phyloP scores from a whole-genome alignment of 306 rosid genomes.

The Pterocarpus santalinus region DNA sequence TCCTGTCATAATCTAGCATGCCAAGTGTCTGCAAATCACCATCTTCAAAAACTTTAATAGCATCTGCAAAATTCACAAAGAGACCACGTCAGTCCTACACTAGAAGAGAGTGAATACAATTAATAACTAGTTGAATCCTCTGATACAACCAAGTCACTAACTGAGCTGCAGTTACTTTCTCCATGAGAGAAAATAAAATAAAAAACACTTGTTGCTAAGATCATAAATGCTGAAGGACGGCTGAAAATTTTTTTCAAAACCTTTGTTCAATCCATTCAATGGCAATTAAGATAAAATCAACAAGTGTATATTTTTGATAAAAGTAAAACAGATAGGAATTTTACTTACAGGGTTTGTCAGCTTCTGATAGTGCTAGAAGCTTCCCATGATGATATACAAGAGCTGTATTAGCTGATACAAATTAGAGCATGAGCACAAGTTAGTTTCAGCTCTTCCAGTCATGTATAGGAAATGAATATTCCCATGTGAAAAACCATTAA shows the following conservation, averaged over 20 bases:
- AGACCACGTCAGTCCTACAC: constrained; percentile 42
- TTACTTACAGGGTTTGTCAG: constrained; percentile 91
- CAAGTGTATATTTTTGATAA: neutral
- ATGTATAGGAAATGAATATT: constrained; percentile 4
- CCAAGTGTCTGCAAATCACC: constrained; percentile 97
- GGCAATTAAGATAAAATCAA: constrained; percentile 36
- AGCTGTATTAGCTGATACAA: constrained; percentile 83
- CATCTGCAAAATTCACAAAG: constrained; percentile 65
- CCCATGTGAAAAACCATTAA: neutral
- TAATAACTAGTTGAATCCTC: neutral
- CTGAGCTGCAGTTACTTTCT: constrained; percentile 15
- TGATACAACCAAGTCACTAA: neutral
- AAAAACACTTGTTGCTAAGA: neutral
- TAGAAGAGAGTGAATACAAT: constrained; percentile 39
- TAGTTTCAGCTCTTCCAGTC: constrained; percentile 44
- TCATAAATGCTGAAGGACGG: constrained; percentile 17
- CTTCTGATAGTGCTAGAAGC: constrained; percentile 93
- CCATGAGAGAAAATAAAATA: constrained; percentile 31
- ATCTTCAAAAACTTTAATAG: constrained; percentile 90
- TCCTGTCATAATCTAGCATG: constrained; percentile 91
- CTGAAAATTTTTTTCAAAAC: constrained; percentile 7
- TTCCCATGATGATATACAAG: constrained; percentile 90
- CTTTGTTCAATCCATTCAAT: neutral
- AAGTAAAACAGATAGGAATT: constrained; percentile 28
- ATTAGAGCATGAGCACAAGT: constrained; percentile 32